Evolutionary conservation across 257 asterid species (phyloP).

Genomic region (Hygrophila difformis): DNA sequence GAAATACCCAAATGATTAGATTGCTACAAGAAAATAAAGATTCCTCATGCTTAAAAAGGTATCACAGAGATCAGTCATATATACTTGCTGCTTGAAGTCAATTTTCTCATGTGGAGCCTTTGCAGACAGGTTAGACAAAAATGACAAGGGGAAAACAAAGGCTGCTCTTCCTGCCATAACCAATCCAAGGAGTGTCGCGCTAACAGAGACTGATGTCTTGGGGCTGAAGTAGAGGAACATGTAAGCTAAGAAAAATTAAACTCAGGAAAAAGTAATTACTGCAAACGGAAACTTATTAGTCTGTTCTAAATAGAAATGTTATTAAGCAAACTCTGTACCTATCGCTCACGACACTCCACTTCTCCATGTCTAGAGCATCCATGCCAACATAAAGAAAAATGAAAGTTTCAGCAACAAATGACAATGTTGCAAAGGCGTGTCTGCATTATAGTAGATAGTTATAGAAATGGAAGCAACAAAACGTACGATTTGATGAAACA

Average conservation of each 20-base stretch:
- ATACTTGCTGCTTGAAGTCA: slow-evolving; percentile 68
- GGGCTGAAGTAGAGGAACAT: slow-evolving; percentile 43
- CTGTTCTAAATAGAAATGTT: no score
- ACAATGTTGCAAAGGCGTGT: slow-evolving; percentile 60
- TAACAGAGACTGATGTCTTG: slow-evolving; percentile 50
- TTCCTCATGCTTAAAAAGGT: slow-evolving; percentile 9
- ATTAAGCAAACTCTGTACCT: no score
- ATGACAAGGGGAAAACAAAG: slow-evolving; percentile 81
- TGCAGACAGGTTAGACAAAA: slow-evolving; percentile 67
- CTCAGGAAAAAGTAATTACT: slow-evolving; percentile 4
- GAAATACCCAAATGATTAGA: slow-evolving; percentile 2
- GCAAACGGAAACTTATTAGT: slow-evolving; percentile 4
- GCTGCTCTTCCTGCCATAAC: slow-evolving; percentile 60
- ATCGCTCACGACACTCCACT: slow-evolving; percentile 45
- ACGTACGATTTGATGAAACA: no score
- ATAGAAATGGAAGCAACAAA: no score
- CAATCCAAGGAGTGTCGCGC: slow-evolving; percentile 78
- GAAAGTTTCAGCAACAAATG: slow-evolving; percentile 62
- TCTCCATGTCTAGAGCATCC: no score
- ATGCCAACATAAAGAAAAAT: no score
- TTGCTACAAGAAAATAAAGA: slow-evolving; percentile 10
- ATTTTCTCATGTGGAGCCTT: slow-evolving; percentile 50
- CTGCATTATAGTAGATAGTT: slow-evolving; percentile 39
- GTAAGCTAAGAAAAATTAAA: slow-evolving; percentile 6
- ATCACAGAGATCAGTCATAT: slow-evolving; percentile 19